phyloP scores from a whole-genome alignment of 768 basidiomycete species.

The Cystofilobasidium macerans region DNA sequence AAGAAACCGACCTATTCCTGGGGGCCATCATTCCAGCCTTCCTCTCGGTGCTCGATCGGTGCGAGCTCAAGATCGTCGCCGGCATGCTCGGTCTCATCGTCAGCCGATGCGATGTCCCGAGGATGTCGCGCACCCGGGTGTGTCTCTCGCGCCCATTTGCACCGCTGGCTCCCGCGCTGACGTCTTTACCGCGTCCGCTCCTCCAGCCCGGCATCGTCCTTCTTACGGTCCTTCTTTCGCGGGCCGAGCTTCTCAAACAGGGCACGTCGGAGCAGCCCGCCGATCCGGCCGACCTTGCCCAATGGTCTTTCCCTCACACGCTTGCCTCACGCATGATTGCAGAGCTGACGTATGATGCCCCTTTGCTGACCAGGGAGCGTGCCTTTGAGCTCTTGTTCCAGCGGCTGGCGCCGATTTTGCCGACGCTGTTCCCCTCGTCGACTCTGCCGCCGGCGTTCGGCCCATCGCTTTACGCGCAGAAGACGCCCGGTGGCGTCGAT shows the following conservation, averaged over 20 bases:
- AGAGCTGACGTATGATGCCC: not conserved
- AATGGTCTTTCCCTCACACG: slow-evolving; percentile 48
- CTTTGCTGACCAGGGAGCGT: slow-evolving; percentile 51
- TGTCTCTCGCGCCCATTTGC: slow-evolving; percentile 31
- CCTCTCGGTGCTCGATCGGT: slow-evolving; percentile 65
- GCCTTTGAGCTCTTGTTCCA: slow-evolving; percentile 83
- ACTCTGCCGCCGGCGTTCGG: slow-evolving; percentile 42
- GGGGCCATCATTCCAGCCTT: slow-evolving; percentile 77
- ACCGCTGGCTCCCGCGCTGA: not conserved
- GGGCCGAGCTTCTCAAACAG: slow-evolving; percentile 85
- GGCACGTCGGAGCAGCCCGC: slow-evolving; percentile 52
- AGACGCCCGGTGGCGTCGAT: slow-evolving; percentile 40
- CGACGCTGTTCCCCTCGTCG: slow-evolving; percentile 79
- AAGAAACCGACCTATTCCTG: slow-evolving; percentile 83
- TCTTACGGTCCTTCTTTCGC: slow-evolving; percentile 77
- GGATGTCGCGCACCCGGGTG: slow-evolving; percentile 70
- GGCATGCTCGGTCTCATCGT: slow-evolving; percentile 75
- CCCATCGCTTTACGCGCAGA: slow-evolving; percentile 38
- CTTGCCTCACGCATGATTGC: not conserved
- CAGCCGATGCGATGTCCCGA: slow-evolving; percentile 62
- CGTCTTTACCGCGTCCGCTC: slow-evolving; percentile 1
- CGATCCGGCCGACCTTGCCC: slow-evolving; percentile 49
- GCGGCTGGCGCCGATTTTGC: slow-evolving; percentile 61
- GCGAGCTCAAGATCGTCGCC: slow-evolving; percentile 67
- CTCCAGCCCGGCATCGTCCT: slow-evolving; percentile 78